Percentiles rank a stretch among this genome's conserved stretches.
Conservation (phyloP, 371 early-diverging fungal species). For the Mortierella sp. region DNA sequence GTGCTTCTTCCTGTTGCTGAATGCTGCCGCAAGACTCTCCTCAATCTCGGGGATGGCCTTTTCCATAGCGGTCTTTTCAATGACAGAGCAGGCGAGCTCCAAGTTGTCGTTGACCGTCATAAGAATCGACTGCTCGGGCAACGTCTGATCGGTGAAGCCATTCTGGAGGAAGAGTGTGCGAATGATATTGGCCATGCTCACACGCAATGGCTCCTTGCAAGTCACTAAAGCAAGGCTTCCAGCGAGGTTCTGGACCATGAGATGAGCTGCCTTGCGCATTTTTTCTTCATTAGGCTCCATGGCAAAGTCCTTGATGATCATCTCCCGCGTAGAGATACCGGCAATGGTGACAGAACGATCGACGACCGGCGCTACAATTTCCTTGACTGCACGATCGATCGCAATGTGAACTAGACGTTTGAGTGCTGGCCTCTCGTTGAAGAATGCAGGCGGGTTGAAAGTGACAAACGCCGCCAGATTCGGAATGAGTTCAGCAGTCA, state of each 20-base stretch:
- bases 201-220: conserved; percentile 91
- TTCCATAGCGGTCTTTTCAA: conserved; percentile 94
- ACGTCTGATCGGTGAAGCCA: conserved; percentile 80
- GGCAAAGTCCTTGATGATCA: conserved; percentile 94
- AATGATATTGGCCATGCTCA: conserved; percentile 84
- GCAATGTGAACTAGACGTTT: conserved; percentile 89
- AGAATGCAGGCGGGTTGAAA: conserved; percentile 81
- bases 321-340: conserved; percentile 87
- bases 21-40: conserved; percentile 76
- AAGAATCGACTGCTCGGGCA: conserved; percentile 85
- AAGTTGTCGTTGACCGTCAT: conserved; percentile 90
- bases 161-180: conserved; percentile 81
- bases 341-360: conserved; percentile 95
- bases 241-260: conserved; percentile 92
- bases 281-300: conserved; percentile 93
- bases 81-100: conserved; percentile 90
- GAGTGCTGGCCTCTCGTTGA: conserved; percentile 80
- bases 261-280: conserved; percentile 91
- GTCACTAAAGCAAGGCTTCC: conserved; percentile 90
- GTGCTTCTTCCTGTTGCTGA: conserved; percentile 81
- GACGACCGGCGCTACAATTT: conserved; percentile 85
- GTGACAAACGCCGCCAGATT: conserved; percentile 75
- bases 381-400: conserved; percentile 89
- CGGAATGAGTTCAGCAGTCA: conserved; percentile 58
- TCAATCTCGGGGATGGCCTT: conserved; percentile 92